Base-by-base conservation (phyloP, 2,329 filamentous ascomycete species). In the Dactylonectria estremocensis region DNA sequence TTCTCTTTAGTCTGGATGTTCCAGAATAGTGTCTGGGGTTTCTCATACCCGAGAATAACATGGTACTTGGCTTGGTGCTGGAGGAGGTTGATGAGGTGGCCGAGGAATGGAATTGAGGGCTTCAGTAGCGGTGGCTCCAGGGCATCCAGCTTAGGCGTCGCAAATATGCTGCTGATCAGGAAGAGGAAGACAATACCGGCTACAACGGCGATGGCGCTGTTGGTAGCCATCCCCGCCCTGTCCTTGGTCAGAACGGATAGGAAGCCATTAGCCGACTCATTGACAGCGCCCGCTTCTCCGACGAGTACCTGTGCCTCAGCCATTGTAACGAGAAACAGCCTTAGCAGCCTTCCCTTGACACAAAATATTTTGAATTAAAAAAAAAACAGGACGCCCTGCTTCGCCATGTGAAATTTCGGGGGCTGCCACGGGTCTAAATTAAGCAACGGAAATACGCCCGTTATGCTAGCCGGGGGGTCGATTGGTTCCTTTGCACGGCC, bases 91-190 rank as follows among this genome's bases (percentile, higher is more conserved):
- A 49, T 14, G 18, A 65, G 37, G 22, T 65, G 62, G 5, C 62
- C 62, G n/a, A 65, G 11, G 28, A 65, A 40, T 2, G 62, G 62
- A 20, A 65, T 18, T 28, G 14, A 37, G 6, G 62, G 62, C 28
- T 40, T 58, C 28, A 65, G 4, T 4, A 65, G 37, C 2, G 62
- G 62, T 7, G 62, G 62, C 14, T 65, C 62, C 2, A 16, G 62
- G 28, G 55, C n/a, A 28, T 65, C 49, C 37, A 43, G 2, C 13
- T 16, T 43, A 13, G 37, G 37, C 5, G 37, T 43, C 13, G 37
- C 13, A 4, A 43, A 11, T 7, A 28, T 28, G 14, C 5, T 13
- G 13, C 11, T 35, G 33, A 35, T n/a, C 35, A 31, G 16, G 6
- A 54, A 54, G 20, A 54, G 18, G 31, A 54, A 16, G 52, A 20